Base-by-base conservation (phyloP, 371 early-diverging fungal species). In the Cokeromyces recurvatus region DNA sequence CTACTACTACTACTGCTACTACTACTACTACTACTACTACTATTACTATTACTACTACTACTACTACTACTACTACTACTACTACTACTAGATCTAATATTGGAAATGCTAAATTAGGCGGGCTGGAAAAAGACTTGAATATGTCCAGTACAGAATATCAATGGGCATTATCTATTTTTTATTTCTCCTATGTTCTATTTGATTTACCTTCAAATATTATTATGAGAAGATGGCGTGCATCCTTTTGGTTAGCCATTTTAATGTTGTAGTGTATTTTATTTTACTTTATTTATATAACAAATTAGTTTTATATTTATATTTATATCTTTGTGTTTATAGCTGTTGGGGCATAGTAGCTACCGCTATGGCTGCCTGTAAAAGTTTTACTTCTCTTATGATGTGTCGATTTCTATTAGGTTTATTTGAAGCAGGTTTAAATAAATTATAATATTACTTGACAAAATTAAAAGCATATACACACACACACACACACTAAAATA, bases 41-140 rank as follows among this genome's bases (percentile, higher is more conserved):
- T n/a, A n/a, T n/a, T n/a, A n/a, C n/a, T n/a, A n/a, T n/a, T n/a
- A n/a, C n/a, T n/a, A n/a, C n/a, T n/a, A n/a, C n/a, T n/a, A n/a
- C n/a, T n/a, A n/a, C n/a, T n/a, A n/a, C n/a, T n/a, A n/a, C n/a
- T n/a, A n/a, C n/a, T n/a, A n/a, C n/a, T n/a, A n/a, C n/a, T n/a
- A n/a, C n/a, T n/a, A n/a, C n/a, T n/a, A n/a, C n/a, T 38, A 65
- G 70, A 43, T 65, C 66, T 20, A 72, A 67, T 44, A 71, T 72
- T 43, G 68, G 68, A 31, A 72, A 72, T 43, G 73, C 73, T 1
- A 72, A 62, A 41, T 45, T 72, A 0, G 73, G 57, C 24, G 68
- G 68, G n/a, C 40, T 72, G 11, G 41, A 53, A 19, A 42, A 34
- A 22, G 68, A 68, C 25, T 36, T 68, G 40, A 11, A 47, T 9